Conservation (phyloP, 306 rosid genomes). For the Quillaja saponaria region DNA sequence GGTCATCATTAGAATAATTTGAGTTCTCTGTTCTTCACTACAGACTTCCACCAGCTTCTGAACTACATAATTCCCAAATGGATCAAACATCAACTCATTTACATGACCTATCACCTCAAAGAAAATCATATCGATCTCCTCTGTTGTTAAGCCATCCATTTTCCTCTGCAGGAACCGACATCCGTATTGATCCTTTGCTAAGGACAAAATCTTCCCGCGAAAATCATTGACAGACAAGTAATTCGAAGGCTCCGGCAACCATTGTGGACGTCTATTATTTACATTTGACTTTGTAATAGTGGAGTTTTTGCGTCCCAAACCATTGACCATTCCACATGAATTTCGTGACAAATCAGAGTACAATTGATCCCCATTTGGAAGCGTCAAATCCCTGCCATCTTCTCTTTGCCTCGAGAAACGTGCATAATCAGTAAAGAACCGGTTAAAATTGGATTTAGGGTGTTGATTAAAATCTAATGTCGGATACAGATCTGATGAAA, state of each 20-base stretch:
- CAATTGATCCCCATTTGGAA: conserved; percentile 12
- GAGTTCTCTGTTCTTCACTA: conserved; percentile 51
- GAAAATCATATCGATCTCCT: conserved; percentile 31
- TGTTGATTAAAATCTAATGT: neutral
- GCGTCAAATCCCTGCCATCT: neutral
- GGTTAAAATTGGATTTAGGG: neutral
- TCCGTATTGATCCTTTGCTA: conserved; percentile 49
- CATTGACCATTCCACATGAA: neutral
- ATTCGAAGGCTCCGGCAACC: conserved; percentile 16
- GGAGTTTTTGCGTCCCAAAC: neutral
- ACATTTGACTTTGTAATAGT: conserved; percentile 3
- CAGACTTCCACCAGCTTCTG: conserved; percentile 55
- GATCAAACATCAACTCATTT: conserved; percentile 42
- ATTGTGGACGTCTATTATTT: neutral
- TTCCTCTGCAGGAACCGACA: conserved; percentile 39
- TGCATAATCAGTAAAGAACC: conserved; percentile 7
- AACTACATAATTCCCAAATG: conserved; percentile 55
- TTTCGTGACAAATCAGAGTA: neutral
- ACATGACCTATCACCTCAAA: conserved; percentile 40
- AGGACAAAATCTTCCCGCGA: conserved; percentile 24
- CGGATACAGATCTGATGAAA: neutral
- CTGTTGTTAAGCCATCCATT: conserved; percentile 25
- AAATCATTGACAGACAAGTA: conserved; percentile 14
- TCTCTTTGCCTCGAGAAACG: conserved; percentile 16
- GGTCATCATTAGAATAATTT: conserved; percentile 34